phyloP scores from a whole-genome alignment of 2,329 filamentous ascomycete species.

The Sporothrix phasma region DNA sequence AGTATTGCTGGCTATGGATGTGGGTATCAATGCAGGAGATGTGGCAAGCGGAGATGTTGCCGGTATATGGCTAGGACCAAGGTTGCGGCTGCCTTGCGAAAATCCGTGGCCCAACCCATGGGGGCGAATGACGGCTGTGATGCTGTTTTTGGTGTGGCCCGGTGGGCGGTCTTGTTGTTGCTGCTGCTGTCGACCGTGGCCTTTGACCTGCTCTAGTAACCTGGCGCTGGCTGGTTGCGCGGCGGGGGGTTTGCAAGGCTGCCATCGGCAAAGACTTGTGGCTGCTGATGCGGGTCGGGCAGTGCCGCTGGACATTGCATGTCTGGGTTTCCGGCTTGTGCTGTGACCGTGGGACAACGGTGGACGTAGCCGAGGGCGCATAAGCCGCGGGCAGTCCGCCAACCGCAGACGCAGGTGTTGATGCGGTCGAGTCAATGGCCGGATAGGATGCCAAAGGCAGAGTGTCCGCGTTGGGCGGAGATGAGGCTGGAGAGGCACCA shows the following conservation, averaged over 20 bases:
- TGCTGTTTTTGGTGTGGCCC: not conserved
- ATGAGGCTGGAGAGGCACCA: not conserved
- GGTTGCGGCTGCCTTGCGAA: not conserved
- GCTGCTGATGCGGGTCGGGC: not conserved
- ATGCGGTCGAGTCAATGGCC: not conserved
- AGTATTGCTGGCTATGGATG: not conserved
- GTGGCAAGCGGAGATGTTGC: not conserved
- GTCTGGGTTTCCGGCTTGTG: not conserved
- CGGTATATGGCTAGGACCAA: not conserved
- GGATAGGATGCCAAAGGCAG: not conserved
- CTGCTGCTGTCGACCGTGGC: not conserved
- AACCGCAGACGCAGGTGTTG: not conserved
- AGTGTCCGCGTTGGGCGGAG: not conserved
- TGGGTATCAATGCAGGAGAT: not conserved
- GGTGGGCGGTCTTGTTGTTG: not conserved
- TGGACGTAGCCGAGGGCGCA: not conserved
- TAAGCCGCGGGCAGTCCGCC: not conserved
- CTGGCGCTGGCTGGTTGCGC: not conserved
- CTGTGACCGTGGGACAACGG: not conserved
- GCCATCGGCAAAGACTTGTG: not conserved
- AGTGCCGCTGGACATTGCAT: not conserved
- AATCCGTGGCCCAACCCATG: not conserved
- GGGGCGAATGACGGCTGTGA: not conserved
- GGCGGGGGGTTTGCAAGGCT: not conserved
- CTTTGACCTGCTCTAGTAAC: not conserved